Evolutionary conservation across 176 grass and related monocot genomes (phyloP), one percentile per base, ranked within the genome.

Genomic region (Ensete glaucum): DNA sequence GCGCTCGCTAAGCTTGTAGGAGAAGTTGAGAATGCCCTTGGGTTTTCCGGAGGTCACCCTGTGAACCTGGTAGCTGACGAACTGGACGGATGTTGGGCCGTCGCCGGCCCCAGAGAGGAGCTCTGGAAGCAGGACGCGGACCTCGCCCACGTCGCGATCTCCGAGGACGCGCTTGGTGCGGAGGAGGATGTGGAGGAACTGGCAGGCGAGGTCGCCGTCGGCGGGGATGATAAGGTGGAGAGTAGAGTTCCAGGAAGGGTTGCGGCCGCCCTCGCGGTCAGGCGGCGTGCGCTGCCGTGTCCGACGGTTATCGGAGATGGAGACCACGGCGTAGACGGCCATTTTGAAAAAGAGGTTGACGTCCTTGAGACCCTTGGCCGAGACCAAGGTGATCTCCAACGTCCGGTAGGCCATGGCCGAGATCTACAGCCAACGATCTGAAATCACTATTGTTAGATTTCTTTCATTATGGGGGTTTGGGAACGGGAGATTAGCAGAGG

Each of bases 141-240:
- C 88, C 88, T 97, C 94, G 9, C 90, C 94, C 34, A 97, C 85
- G 27, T 90, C 82, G 67, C 94, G 83, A 81, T 97, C 90, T 51
- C 94, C 90, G 21, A 93, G 84, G 71, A 67, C 74, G 54, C 90
- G 85, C 72, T 93, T 84, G 43, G 88, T 82, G 79, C 87, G 85
- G 55, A 97, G 85, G 43, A 88, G 88, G 9, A 93, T 81, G 84
- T 81, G 79, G 25, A 93, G 56, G 74, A 73, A 85, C 0, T 79
- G 56, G 26, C 74, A 20, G 2, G 84, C 24, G 11, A 19, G 22
- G 22, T 50, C 73, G 54, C 4, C 9, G 66, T 19, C 63, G 19
- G 79, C 84, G 0, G 85, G 90, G 25, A 93, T 57, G 54, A 24
- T 65, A 82, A 97, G 91, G 19, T 74, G 67, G 64, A 97, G 75